Evolutionary conservation across 164 flowering plant species (phyloP).

Genomic region (grape (Vitis vinifera)): DNA sequence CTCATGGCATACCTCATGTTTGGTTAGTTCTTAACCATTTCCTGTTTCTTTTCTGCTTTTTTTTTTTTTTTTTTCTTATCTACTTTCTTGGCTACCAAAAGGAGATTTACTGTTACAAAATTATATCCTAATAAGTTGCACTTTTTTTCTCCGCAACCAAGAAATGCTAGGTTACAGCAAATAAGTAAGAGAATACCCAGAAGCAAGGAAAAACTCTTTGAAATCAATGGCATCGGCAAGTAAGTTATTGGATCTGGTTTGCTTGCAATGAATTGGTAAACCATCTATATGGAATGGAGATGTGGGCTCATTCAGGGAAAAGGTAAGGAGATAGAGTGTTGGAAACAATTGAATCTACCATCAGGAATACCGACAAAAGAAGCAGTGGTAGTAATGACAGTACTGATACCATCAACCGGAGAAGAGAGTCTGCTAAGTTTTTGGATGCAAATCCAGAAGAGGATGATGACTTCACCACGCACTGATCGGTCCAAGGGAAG

Average conservation of each 20-base stretch:
- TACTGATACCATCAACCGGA: slow-evolving; percentile 54
- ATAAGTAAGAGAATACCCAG: slow-evolving; percentile 73
- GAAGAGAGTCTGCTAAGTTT: slow-evolving; percentile 43
- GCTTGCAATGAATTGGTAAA: neutral
- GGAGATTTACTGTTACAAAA: neutral
- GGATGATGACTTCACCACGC: slow-evolving; percentile 58
- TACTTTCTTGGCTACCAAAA: neutral
- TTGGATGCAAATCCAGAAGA: slow-evolving; percentile 9
- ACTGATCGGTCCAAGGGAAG: slow-evolving; percentile 62
- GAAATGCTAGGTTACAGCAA: slow-evolving; percentile 67
- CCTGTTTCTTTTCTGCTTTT: neutral
- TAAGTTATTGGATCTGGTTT: slow-evolving; percentile 37
- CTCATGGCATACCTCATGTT: slow-evolving; percentile 78
- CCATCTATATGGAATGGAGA: neutral
- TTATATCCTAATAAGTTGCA: neutral
- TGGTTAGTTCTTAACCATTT: slow-evolving; percentile 34
- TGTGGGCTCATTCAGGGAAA: slow-evolving; percentile 46
- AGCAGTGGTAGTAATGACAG: slow-evolving; percentile 53
- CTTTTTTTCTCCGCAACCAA: slow-evolving; percentile 20
- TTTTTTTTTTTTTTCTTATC: neutral
- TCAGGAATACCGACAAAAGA: slow-evolving; percentile 40
- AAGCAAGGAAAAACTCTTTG: slow-evolving; percentile 79
- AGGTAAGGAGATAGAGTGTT: slow-evolving; percentile 61
- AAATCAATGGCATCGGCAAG: slow-evolving; percentile 84
- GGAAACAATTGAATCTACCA: slow-evolving; percentile 70